Conservation (phyloP, 257 asterid genomes). For the Ballota nigra region DNA sequence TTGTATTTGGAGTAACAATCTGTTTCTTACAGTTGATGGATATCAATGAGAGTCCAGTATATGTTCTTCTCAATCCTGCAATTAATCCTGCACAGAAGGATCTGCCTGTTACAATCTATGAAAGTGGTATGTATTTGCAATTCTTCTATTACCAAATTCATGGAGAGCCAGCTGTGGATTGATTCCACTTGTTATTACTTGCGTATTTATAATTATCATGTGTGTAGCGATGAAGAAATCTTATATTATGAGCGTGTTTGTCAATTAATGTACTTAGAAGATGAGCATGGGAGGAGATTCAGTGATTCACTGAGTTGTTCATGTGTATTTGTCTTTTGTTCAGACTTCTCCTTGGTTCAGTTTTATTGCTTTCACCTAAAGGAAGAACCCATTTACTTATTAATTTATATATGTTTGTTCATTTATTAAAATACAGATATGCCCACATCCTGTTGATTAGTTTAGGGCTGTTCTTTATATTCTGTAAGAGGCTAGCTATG, state of each 20-base stretch:
- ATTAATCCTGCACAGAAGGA: constrained; percentile 94
- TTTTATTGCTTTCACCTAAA: background rate
- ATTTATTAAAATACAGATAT: background rate
- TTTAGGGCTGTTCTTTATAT: constrained; percentile 8
- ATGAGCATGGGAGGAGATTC: background rate
- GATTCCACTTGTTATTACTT: background rate
- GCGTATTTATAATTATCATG: background rate
- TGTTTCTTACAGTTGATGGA: constrained; percentile 70
- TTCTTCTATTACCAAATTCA: background rate
- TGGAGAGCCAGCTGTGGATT: constrained; percentile 12
- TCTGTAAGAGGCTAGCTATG: constrained; percentile 3
- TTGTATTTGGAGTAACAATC: background rate
- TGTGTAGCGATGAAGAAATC: background rate
- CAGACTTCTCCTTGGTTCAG: background rate
- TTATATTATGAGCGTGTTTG: background rate
- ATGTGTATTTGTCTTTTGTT: background rate
- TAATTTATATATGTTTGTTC: background rate
- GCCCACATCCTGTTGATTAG: constrained; percentile 1
- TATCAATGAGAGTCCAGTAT: constrained; percentile 92
- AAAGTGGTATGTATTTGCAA: constrained; percentile 67
- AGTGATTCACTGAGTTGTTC: constrained; percentile 1
- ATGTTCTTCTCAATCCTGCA: constrained; percentile 88
- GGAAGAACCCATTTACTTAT: background rate
- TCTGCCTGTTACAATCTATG: constrained; percentile 81
- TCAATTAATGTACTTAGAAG: constrained; percentile 3